Base-by-base conservation (phyloP, 2,329 filamentous ascomycete species). In the Echinosphaeria canescens region DNA sequence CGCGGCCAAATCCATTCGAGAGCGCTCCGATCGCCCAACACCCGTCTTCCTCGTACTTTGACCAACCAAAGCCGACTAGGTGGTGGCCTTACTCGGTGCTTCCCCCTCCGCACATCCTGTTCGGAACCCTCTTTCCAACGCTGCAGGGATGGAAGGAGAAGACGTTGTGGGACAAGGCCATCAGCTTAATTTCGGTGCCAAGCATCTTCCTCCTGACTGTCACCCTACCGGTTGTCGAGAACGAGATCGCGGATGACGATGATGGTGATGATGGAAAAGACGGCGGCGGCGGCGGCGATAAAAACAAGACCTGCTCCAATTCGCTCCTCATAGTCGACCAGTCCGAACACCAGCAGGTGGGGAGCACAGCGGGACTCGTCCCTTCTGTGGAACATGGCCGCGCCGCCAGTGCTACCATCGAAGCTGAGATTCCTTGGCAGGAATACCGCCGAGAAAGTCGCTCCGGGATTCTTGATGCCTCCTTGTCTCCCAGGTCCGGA, bases 161-260 rank as follows among this genome's bases (percentile, higher is more conserved):
- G 48, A 69, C 57, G n/a, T 47, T 75, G n/a, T 81, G 73, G 69
- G 84, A 85, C 38, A 82, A 78, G 41, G 51, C 82, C 24, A 53
- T 93, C 25, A 85, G 81, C 23, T 39, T 88, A 9, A 60, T 90
- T 20, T 84, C 84, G 6, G 73, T 81, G n/a, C 79, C 84, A 2
- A 90, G 76, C 38, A 81, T 98, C 20, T 79, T 98, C 33, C 51
- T 95, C 3, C 58, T 98, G 4, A 85, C 85, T 1, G 69, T 88
- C 25, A 98, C 88, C 1, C 49, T 98, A 4, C 88, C 90, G 1
- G 82, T 98, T 1, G 79, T 92, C 5, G 85, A 95, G 39, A 64
- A 65, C 2, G 62, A 65, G 23, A 59, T 65, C 13, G 56, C 61
- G 10, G 62, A 67, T 11, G 49, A 56, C 11, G 56, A 62, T 6